Evolutionary conservation across 208 protist species (phyloP).

Genomic region (Crithidia thermophila): DNA sequence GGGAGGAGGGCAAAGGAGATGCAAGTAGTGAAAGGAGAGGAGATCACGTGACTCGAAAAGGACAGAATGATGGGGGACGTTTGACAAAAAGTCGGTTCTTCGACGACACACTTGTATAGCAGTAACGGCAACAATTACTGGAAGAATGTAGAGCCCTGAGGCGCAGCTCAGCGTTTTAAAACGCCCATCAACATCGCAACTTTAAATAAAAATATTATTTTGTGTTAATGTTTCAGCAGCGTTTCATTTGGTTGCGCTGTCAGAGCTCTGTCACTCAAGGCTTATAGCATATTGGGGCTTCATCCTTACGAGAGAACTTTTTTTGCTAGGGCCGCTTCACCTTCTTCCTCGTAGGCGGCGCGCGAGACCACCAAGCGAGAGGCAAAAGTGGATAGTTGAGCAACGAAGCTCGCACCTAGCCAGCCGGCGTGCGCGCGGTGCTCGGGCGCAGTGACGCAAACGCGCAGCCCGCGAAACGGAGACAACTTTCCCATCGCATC

Average conservation of each 20-base stretch:
- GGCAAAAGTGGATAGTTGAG: slow-evolving; percentile 93
- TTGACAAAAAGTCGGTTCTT: not conserved
- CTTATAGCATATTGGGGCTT: too few relatives aligned
- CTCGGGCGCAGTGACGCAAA: slow-evolving; percentile 93
- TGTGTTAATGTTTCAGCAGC: too few relatives aligned
- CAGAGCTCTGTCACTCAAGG: too few relatives aligned
- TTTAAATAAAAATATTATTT: too few relatives aligned
- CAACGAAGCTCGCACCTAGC: slow-evolving; percentile 96
- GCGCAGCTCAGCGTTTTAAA: too few relatives aligned
- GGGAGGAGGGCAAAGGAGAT: not conserved
- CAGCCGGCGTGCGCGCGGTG: slow-evolving; percentile 92
- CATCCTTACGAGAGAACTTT: slow-evolving; percentile 60
- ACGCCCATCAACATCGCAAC: too few relatives aligned
- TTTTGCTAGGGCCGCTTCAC: slow-evolving; percentile 49
- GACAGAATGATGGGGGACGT: not conserved
- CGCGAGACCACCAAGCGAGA: slow-evolving; percentile 70
- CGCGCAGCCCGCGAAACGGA: slow-evolving; percentile 63
- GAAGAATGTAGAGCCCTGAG: too few relatives aligned
- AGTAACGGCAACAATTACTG: too few relatives aligned
- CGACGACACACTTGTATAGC: too few relatives aligned
- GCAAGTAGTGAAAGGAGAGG: not conserved
- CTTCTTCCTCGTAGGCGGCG: slow-evolving; percentile 58
- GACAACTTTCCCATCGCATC: not conserved
- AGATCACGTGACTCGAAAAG: too few relatives aligned
- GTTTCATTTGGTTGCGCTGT: too few relatives aligned